Conservation (phyloP, 495 filamentous ascomycete genomes). For the Parathielavia appendiculata region DNA sequence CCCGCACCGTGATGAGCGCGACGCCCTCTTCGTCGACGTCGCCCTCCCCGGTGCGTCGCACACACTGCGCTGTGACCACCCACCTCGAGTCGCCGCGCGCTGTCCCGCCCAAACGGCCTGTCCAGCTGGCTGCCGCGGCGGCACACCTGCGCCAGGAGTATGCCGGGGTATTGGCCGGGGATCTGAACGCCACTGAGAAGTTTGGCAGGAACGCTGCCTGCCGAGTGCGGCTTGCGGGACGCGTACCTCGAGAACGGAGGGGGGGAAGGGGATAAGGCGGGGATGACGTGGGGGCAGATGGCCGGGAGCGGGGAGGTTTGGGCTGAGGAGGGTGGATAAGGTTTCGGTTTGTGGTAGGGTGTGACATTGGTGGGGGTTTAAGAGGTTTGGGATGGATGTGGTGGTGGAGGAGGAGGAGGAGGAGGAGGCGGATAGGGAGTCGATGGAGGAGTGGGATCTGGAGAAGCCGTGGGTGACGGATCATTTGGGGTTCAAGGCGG, state of each 20-base stretch:
- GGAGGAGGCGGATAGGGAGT: slow-evolving; percentile 6
- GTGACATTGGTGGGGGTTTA: slow-evolving; percentile 29
- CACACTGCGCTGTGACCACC: slow-evolving; percentile 47
- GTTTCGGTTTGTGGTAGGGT: slow-evolving; percentile 35
- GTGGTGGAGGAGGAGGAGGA: slow-evolving; percentile 24
- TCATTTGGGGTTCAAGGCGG: slow-evolving; percentile 26
- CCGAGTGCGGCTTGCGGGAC: slow-evolving; percentile 45
- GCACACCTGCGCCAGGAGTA: slow-evolving; percentile 32
- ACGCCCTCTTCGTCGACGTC: slow-evolving; percentile 51
- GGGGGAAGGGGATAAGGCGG: slow-evolving; percentile 44
- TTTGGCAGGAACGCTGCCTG: slow-evolving; percentile 45
- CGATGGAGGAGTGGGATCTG: slow-evolving; percentile 6
- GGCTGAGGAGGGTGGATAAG: slow-evolving; percentile 51
- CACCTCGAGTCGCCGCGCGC: slow-evolving; percentile 50
- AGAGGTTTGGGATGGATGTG: slow-evolving; percentile 40
- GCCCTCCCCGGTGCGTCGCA: slow-evolving; percentile 12
- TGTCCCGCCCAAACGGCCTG: slow-evolving; percentile 39
- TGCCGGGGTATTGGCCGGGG: slow-evolving; percentile 36
- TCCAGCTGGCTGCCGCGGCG: slow-evolving; percentile 40
- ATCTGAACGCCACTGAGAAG: slow-evolving; percentile 53
- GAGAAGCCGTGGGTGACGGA: slow-evolving; percentile 29
- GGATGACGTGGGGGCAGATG: slow-evolving; percentile 55
- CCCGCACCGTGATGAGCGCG: slow-evolving; percentile 41
- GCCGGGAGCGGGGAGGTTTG: slow-evolving; percentile 35
- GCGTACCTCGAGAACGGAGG: slow-evolving; percentile 50